phyloP scores from a whole-genome alignment of 495 filamentous ascomycete genomes.

The Aspergillus hancockii region DNA sequence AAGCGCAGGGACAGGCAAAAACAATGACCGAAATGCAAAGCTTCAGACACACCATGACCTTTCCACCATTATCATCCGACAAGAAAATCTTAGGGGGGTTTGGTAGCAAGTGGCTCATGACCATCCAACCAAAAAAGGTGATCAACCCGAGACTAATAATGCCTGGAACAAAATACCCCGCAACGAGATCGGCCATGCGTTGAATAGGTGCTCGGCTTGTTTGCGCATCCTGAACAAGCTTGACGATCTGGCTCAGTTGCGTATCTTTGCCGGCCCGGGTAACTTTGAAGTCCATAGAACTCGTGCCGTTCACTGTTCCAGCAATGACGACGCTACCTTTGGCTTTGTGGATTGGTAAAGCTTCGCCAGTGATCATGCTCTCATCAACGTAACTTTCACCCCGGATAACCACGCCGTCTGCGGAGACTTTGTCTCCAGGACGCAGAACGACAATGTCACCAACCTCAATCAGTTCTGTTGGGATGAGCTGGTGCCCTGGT shows the following conservation, averaged over 20 bases:
- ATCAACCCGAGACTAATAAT: conserved; percentile 81
- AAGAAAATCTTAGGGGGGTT: conserved; percentile 88
- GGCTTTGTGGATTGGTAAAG: conserved; percentile 86
- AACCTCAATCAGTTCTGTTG: conserved; percentile 92
- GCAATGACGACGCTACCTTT: conserved; percentile 81
- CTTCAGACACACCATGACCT: conserved; percentile 94
- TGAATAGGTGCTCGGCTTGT: conserved; percentile 95
- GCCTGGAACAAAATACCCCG: conserved; percentile 90
- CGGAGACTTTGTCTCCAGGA: conserved; percentile 95
- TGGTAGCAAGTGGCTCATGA: conserved; percentile 81
- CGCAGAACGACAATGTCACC: conserved; percentile 91
- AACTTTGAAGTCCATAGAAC: conserved; percentile 88
- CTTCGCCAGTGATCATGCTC: conserved; percentile 98
- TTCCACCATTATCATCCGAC: conserved; percentile 77
- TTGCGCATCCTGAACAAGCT: conserved; percentile 94
- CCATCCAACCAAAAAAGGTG: conserved; percentile 93
- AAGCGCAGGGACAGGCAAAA: conserved; percentile 94
- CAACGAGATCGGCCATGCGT: conserved; percentile 84
- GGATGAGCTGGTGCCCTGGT: conserved; percentile 75
- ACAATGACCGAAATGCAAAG: conserved; percentile 99
- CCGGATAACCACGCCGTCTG: conserved; percentile 82
- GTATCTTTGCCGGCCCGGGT: conserved; percentile 92
- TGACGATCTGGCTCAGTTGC: conserved; percentile 96
- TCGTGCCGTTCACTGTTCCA: conserved; percentile 95
- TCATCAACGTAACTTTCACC: conserved; percentile 96